Conservation (phyloP, 1,284 basidiomycete species). For the Sporisorium exsertum region DNA sequence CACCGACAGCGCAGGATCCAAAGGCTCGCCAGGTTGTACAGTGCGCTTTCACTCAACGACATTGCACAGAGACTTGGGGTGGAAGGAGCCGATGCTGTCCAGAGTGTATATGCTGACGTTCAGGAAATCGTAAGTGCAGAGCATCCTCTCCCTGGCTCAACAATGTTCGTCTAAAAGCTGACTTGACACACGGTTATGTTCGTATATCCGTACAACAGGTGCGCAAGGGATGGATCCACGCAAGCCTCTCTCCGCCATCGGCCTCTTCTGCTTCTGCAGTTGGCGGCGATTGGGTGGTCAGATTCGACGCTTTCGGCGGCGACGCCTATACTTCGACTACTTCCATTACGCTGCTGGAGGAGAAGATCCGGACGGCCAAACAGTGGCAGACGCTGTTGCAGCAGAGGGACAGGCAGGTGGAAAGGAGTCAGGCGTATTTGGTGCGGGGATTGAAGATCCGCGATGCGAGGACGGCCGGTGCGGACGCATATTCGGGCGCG, state of each 20-base stretch:
- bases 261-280: constrained; percentile 4
- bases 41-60: constrained; percentile 78
- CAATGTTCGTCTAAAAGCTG: background rate
- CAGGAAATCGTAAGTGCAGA: constrained; percentile 77
- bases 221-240: constrained; percentile 39
- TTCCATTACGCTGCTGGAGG: constrained; percentile 28
- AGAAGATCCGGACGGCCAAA: constrained; percentile 44
- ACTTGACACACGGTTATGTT: background rate
- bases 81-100: constrained; percentile 71
- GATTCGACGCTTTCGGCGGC: constrained; percentile 31
- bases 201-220: background rate
- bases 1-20: constrained; percentile 80
- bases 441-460: constrained; percentile 27
- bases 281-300: constrained; percentile 28
- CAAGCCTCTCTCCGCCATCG: constrained; percentile 20
- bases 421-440: constrained; percentile 36
- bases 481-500: constrained; percentile 18
- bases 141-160: too few relatives aligned
- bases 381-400: constrained; percentile 43
- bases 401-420: constrained; percentile 41
- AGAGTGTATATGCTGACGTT: constrained; percentile 75
- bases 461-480: constrained; percentile 24
- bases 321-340: constrained; percentile 27
- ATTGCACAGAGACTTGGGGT: constrained; percentile 76
- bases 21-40: constrained; percentile 81